Conservation (phyloP, 306 rosid species). For the Canavalia gladiata region DNA sequence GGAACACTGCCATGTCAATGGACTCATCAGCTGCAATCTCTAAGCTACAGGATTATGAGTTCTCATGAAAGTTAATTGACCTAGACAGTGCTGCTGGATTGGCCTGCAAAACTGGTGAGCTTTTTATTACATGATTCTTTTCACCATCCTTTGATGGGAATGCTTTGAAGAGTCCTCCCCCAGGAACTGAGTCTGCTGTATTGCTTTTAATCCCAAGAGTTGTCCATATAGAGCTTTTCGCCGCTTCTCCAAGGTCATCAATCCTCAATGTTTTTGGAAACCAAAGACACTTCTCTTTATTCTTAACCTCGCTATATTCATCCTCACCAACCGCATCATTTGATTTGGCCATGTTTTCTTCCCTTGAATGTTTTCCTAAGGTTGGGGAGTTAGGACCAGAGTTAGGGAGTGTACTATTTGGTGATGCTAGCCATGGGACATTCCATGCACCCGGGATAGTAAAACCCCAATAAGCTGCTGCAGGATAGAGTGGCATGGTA, state of each 20-base stretch:
- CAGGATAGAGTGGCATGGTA: conserved; percentile 71
- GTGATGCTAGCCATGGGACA: conserved; percentile 56
- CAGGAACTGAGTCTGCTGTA: conserved; percentile 53
- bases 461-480: conserved; percentile 75
- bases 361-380: conserved; percentile 84
- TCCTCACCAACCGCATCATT: conserved; percentile 46
- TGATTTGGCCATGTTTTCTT: conserved; percentile 53
- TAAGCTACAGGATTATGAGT: conserved; percentile 42
- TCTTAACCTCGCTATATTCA: conserved; percentile 40
- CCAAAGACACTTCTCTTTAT: conserved; percentile 60
- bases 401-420: conserved; percentile 48
- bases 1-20: conserved; percentile 6
- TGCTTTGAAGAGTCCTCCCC: conserved; percentile 63
- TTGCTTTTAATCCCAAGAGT: conserved; percentile 70
- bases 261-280: conserved; percentile 75
- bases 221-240: conserved; percentile 72
- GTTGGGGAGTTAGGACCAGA: conserved; percentile 59
- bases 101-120: conserved; percentile 68
- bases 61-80: conserved; percentile 77
- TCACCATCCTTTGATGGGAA: conserved; percentile 59
- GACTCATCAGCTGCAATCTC: conserved; percentile 25
- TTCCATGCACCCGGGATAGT: conserved; percentile 64
- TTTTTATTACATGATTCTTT: conserved; percentile 47
- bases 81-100: conserved; percentile 93
- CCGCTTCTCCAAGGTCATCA: conserved; percentile 76